A percentile compares a stretch with the other conserved stretches of the same genome.
Evolutionary conservation across 129 eudicot species (phyloP).

Genomic region (Helianthus tuberosus): DNA sequence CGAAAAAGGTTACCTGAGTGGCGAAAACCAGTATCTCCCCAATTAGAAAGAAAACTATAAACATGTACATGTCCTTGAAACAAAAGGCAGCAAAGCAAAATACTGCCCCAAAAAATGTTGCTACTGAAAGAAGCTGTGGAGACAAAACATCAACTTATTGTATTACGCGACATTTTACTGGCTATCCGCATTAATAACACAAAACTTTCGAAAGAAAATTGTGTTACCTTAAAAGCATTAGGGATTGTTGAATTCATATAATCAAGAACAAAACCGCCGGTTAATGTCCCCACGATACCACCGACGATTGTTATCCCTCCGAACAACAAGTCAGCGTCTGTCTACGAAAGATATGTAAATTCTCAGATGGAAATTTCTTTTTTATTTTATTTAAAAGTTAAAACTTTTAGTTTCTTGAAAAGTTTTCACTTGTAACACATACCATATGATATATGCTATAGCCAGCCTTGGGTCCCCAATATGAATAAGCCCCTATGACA

Average conservation of each 20-base stretch:
- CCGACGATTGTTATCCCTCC: slow-evolving; percentile 81
- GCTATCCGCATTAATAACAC: not conserved
- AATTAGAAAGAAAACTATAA: slow-evolving; percentile 62
- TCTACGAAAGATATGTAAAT: slow-evolving; percentile 34
- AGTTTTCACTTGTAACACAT: slow-evolving; percentile 4
- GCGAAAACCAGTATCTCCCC: slow-evolving; percentile 90
- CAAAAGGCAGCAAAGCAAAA: slow-evolving; percentile 87
- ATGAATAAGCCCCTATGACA: slow-evolving; percentile 95
- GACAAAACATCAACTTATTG: not conserved
- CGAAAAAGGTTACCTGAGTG: slow-evolving; percentile 64
- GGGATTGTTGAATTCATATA: slow-evolving; percentile 65
- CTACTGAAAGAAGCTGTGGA: slow-evolving; percentile 73
- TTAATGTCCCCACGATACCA: slow-evolving; percentile 78
- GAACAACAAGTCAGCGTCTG: slow-evolving; percentile 74
- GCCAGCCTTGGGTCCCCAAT: slow-evolving; percentile 99
- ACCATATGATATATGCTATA: slow-evolving; percentile 86
- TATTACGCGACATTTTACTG: no score
- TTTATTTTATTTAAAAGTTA: not conserved
- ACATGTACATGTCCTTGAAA: slow-evolving; percentile 55
- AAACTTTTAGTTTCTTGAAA: slow-evolving; percentile 17
- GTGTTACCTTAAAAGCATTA: slow-evolving; percentile 85
- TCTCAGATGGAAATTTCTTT: not conserved
- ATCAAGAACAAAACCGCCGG: slow-evolving; percentile 80
- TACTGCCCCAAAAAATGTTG: slow-evolving; percentile 77
- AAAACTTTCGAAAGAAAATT: not conserved